Evolutionary conservation across 1,139 yeast species (phyloP).

Genomic region (Sugiyamaella castrensis): DNA sequence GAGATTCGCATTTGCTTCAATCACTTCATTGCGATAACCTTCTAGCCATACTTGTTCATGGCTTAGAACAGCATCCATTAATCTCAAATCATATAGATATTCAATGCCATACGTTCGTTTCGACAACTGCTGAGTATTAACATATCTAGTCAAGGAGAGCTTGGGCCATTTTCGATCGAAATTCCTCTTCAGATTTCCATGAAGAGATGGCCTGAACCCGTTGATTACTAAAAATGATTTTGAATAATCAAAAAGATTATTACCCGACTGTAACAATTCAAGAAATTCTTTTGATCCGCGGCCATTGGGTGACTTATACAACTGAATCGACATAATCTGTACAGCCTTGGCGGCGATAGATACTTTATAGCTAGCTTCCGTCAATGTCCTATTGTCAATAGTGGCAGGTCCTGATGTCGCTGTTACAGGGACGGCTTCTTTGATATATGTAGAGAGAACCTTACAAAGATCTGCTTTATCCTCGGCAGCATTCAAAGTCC

Average conservation of each 20-base stretch:
- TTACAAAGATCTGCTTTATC: slow-evolving; percentile 8
- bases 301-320: slow-evolving; percentile 47
- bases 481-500: slow-evolving; percentile 27
- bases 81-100: slow-evolving; percentile 56
- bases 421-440: neutral
- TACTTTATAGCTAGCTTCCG: slow-evolving; percentile 42
- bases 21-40: slow-evolving; percentile 51
- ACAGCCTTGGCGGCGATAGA: slow-evolving; percentile 64
- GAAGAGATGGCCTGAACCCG: slow-evolving; percentile 48
- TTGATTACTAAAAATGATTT: slow-evolving; percentile 29
- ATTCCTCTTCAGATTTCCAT: slow-evolving; percentile 43
- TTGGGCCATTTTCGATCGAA: slow-evolving; percentile 52
- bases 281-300: slow-evolving; percentile 43
- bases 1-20: slow-evolving; percentile 59
- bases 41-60: slow-evolving; percentile 48
- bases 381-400: neutral
- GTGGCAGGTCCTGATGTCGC: neutral
- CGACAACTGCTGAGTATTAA: slow-evolving; percentile 18
- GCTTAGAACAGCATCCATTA: slow-evolving; percentile 60
- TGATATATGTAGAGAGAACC: slow-evolving; percentile 10
- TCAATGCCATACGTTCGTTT: slow-evolving; percentile 42
- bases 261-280: slow-evolving; percentile 44
- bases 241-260: slow-evolving; percentile 33
- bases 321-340: slow-evolving; percentile 69
- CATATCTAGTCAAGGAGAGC: slow-evolving; percentile 51